These are phyloP conservation scores for Chrysanthemum seticuspe DNA, from an alignment of 129 eudicot species.

Conservation along the genomic window DNA sequence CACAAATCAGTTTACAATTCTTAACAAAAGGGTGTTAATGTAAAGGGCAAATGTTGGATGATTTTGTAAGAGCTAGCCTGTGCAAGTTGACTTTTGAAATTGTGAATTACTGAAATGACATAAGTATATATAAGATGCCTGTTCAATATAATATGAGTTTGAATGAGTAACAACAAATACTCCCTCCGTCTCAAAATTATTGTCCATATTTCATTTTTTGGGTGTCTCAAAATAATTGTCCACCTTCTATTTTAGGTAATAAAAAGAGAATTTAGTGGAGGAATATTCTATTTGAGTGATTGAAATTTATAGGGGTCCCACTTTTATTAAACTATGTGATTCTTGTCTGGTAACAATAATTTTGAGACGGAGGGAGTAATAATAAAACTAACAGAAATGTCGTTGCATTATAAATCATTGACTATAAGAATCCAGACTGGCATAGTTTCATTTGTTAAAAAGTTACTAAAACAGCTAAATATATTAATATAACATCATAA, in stretches of 20 bases:
- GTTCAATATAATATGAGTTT: background rate
- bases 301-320: too few species aligned
- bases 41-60: constrained; percentile 10
- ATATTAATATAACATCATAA: background rate
- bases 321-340: too few species aligned
- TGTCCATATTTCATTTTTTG: too few species aligned
- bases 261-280: too few species aligned
- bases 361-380: too few species aligned
- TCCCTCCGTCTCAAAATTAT: too few species aligned
- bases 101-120: constrained; percentile 7
- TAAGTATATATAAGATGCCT: constrained; percentile 11
- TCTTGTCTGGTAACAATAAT: too few species aligned
- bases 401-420: constrained; percentile 18
- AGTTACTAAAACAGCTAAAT: constrained; percentile 1
- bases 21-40: constrained; percentile 1
- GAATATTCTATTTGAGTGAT: too few species aligned
- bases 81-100: constrained; percentile 25
- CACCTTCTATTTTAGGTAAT: too few species aligned
- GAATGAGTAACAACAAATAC: constrained; percentile 16
- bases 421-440: constrained; percentile 7
- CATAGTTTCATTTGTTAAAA: background rate
- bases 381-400: constrained; percentile 7
- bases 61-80: constrained; percentile 17
- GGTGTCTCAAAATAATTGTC: too few species aligned
- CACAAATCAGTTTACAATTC: constrained; percentile 13